Evolutionary conservation across 495 filamentous ascomycete genomes (phyloP), one percentile per base, ranked within the genome.

Genomic region (Penicillium malachiteum): DNA sequence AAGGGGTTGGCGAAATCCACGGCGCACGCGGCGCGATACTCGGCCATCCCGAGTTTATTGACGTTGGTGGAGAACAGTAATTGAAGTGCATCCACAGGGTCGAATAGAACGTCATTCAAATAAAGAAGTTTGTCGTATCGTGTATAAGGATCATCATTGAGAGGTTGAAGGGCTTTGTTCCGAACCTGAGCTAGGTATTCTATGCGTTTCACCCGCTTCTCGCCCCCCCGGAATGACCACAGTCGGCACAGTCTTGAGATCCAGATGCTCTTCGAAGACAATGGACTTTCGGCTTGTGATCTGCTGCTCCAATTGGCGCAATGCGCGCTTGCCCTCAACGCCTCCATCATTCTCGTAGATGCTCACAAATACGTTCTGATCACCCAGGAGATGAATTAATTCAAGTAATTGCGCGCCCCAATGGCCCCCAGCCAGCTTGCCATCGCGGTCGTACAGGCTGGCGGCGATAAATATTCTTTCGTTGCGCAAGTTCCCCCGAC

Each of bases 11-110:
- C 82, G 57, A 88, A 93, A 65, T 94, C 90, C 6, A 89, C 72
- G 3, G 86, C 89, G 60, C 90, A 94, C 2, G 87, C 89, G n/a
- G 88, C 86, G n/a, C 84, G 81, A 62, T 91, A 92, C 45, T 80
- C 66, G 2, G 86, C 65, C n/a, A 73, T 67, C 17, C 87, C 87
- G 17, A 71, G 49, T 6, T 78, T 75, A 8, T 75, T 66, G 12
- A 78, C 78, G 58, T 92, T 88, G 1, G 90, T 93, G 5, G 85
- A 88, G 67, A 92, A 89, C 12, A 94, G 78, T 5, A 94, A 74
- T 41, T 92, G 85, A 12, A 81, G 73, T 1, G 84, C 84, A 51
- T 92, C 87, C 7, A 85, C 64, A 0, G 90, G 86, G 39, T 86
- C 68, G 69, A 92, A 92, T 16, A 84, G 67, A 26, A 91, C 79